Conservation (phyloP, 345 rosid genomes). For the Moringa oleifera region DNA sequence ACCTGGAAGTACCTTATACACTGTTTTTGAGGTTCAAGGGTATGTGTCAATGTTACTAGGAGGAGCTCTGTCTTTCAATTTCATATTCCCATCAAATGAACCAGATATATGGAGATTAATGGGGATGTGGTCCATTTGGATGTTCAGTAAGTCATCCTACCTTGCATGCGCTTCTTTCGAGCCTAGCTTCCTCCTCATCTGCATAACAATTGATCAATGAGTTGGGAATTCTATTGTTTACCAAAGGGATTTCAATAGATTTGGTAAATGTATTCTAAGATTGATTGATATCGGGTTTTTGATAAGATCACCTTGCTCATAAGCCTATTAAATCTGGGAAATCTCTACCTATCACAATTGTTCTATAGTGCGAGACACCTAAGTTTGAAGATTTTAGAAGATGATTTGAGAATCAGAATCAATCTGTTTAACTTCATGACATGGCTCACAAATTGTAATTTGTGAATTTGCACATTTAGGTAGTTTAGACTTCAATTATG, state of each 20-base stretch:
- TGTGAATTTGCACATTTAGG: neutral
- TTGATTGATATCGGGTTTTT: neutral
- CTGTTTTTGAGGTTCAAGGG: constrained; percentile 87
- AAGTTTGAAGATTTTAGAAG: neutral
- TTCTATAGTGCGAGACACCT: neutral
- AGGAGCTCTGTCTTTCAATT: constrained; percentile 82
- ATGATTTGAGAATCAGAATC: neutral
- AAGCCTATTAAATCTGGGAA: too few species aligned
- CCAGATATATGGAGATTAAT: constrained; percentile 94
- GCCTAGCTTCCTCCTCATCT: neutral
- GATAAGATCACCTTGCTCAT: too few species aligned
- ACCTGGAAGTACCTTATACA: constrained; percentile 77
- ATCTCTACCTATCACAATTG: neutral
- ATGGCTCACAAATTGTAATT: too few species aligned
- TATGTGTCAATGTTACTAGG: constrained; percentile 75
- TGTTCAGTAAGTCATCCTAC: constrained; percentile 70
- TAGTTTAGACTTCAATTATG: neutral
- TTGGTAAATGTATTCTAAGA: neutral
- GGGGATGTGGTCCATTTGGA: constrained; percentile 99
- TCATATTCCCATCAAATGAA: constrained; percentile 77
- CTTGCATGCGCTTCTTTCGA: neutral
- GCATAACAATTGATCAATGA: neutral
- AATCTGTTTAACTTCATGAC: neutral
- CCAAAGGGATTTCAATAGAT: neutral
- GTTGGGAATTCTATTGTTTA: neutral